phyloP scores from a whole-genome alignment of 2,329 filamentous ascomycete species.

The Apiospora saccharicola region DNA sequence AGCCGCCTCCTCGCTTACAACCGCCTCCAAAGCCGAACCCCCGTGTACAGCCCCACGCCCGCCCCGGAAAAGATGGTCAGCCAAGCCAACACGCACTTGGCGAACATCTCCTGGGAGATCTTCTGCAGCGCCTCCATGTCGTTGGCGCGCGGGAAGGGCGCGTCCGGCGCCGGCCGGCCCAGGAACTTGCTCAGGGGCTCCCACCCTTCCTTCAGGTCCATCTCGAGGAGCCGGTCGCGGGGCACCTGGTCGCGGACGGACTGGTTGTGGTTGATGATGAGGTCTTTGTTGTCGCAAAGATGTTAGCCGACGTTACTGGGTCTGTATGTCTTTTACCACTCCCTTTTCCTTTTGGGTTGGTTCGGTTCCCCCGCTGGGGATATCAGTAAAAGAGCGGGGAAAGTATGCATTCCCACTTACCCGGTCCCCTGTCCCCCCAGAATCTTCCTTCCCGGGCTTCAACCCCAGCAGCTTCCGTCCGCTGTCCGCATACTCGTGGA shows the following conservation, averaged over 20 bases:
- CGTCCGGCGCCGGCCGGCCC: slow-evolving; percentile 31
- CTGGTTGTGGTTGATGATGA: slow-evolving; percentile 26
- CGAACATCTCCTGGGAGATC: neutral
- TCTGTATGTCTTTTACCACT: neutral
- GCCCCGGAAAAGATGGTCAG: neutral
- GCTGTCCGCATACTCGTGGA: slow-evolving; percentile 26
- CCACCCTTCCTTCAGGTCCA: slow-evolving; percentile 39
- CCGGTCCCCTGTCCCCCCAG: neutral
- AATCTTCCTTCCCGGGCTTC: neutral
- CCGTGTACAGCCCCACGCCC: neutral
- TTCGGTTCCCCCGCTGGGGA: neutral
- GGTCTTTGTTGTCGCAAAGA: neutral
- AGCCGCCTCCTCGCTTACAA: no score
- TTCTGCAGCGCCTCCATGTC: slow-evolving; percentile 35
- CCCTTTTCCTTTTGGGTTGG: neutral
- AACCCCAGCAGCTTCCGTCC: neutral
- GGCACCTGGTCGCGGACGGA: slow-evolving; percentile 32
- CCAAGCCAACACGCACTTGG: slow-evolving; percentile 17
- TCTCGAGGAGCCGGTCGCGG: slow-evolving; percentile 34
- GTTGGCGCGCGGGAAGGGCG: slow-evolving; percentile 32
- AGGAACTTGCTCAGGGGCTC: slow-evolving; percentile 37
- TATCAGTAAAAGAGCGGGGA: neutral
- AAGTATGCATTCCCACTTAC: neutral
- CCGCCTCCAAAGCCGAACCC: neutral
- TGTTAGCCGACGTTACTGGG: neutral